Evolutionary conservation across 1,284 basidiomycete genomes (phyloP), one percentile per base, ranked within the genome.

Genomic region (Cystobasidiaceae sp.): DNA sequence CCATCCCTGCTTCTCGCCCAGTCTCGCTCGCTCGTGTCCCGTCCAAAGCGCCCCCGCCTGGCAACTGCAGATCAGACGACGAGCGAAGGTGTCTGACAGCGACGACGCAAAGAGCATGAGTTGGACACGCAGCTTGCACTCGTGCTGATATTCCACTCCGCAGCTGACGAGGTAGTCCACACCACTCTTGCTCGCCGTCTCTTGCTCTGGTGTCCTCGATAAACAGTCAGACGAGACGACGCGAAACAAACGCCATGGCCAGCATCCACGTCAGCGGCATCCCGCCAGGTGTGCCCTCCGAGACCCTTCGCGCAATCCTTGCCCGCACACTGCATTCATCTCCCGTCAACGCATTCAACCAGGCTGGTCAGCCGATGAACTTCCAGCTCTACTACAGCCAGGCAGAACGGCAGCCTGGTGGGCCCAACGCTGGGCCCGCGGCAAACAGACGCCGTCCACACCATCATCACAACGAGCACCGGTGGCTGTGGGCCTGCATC

Each of bases 321-420:
- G 54, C 54, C 7, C 54, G 32, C 19, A 41, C 37, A 19, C 54
- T 56, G 25, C 54, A 56, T 25, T 43, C 54, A 7, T 34, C 30
- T 44, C 54, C 54, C 32, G 54, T 56, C 54, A 25, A n/a, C 11
- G 54, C 54, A 28, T 30, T 25, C 11, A 33, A 44, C 33, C 25
- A 30, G 8, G 1, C 1, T 15, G 39, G 54, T 6, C 34, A 28
- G 19, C 54, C 41, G 1, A 37, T 56, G 39, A 56, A 56, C n/a
- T 56, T 56, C 25, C 37, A 44, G 13, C 23, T 56, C 23, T 56
- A 27, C 25, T 17, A 32, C n/a, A 43, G 39, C 30, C 54, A 56
- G 41, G 39, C 25, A 15, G 54, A 56, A 13, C 32, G 50, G 4
- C 17, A 21, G 13, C 9, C 32, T 17, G 19, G 19, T 15, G 54